phyloP scores from a whole-genome alignment of 495 filamentous ascomycete genomes.

The Achaetomiella virescens region DNA sequence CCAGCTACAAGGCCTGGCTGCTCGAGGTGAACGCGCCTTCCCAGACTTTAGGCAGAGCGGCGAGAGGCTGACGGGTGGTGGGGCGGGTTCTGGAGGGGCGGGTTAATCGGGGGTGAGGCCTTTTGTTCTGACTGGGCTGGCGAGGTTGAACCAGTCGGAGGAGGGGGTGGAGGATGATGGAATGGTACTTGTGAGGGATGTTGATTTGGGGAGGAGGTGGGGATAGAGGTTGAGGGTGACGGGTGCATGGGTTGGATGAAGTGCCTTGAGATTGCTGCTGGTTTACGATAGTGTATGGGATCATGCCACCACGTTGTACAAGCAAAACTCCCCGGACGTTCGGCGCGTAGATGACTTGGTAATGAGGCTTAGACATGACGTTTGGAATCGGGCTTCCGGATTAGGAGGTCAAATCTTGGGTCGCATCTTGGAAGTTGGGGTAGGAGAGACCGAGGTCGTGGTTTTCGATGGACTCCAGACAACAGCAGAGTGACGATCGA shows the following conservation, averaged over 20 bases:
- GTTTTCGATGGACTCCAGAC: neutral
- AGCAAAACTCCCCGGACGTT: neutral
- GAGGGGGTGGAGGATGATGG: conserved; percentile 16
- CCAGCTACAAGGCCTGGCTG: conserved; percentile 56
- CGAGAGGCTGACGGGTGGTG: conserved; percentile 62
- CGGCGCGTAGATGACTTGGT: neutral
- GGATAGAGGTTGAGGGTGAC: neutral
- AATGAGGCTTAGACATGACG: conserved; percentile 4
- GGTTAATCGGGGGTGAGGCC: conserved; percentile 53
- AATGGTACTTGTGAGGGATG: conserved; percentile 29
- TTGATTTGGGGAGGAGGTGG: conserved; percentile 32
- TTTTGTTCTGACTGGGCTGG: conserved; percentile 24
- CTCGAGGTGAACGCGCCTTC: conserved; percentile 95
- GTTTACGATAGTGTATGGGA: no score
- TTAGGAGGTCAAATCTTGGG: neutral
- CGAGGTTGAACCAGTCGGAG: conserved; percentile 5
- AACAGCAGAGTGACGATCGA: neutral
- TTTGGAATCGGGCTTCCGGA: neutral
- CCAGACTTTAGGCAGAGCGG: conserved; percentile 94
- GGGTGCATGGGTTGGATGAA: neutral
- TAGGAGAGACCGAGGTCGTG: neutral
- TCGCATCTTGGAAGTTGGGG: neutral
- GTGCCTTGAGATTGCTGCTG: neutral
- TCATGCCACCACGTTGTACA: no score
- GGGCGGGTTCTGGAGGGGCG: conserved; percentile 65